Evolutionary conservation across 2,329 filamentous ascomycete species (phyloP), one percentile per base, ranked within the genome.

Genomic region (Amauroascus verrucosus): DNA sequence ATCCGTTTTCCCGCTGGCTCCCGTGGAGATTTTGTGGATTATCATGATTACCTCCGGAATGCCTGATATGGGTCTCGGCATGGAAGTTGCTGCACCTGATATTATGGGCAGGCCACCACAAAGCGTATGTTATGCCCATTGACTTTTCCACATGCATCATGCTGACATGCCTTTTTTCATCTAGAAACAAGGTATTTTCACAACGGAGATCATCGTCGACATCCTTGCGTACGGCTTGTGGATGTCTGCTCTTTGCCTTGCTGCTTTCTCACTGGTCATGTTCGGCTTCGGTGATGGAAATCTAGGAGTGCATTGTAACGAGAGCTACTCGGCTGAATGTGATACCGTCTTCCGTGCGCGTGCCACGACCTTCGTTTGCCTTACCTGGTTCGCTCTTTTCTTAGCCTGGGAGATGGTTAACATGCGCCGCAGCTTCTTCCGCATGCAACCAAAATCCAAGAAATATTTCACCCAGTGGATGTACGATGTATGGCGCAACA

Each of bases 21-120:
- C 89, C 0, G 81, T 95, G 9, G 84, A 95, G 62, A 91, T 95
- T 58, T 79, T 95, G 55, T 95, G 88, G 88, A 88, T 95, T 67
- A 95, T 95, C 69, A 91, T 95, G 85, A 79, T 93, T 53, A 95
- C 89, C 0, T 91, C 86, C 38, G 86, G 84, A 55, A 82, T 93
- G 67, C 88, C 88, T 1, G 89, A 90, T 55, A 93, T 95, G 73
- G 89, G 88, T 41, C 79, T 95, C 0, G 88, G 88, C 18, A 84
- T 88, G 60, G 88, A 95, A 68, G 72, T 77, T 43, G 86, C 87
- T 0, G 80, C 83, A 0, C 77, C 80, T 1, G 85, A 91, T 64
- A 83, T 95, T 57, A 88, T 95, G 80, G 73, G 78, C 58, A 83
- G 88, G 50, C 86, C 87, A 6, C 89, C 89, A 0, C 86, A 91